These are phyloP conservation scores for Echinosophora koreensis DNA, from an alignment of 306 rosid species.

Conservation along the genomic window DNA sequence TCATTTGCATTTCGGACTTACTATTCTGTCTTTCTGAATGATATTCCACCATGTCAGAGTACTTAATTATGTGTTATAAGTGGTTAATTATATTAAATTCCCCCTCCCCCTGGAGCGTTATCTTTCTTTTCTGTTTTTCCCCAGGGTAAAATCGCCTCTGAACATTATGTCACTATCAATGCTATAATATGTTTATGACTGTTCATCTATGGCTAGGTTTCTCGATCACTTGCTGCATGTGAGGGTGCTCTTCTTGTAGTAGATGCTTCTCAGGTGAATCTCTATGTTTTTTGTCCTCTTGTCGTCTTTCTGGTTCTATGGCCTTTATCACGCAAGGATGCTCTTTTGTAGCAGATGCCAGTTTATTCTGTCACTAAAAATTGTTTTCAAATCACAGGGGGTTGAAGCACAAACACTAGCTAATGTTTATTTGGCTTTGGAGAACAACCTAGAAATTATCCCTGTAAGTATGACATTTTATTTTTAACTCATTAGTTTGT, in stretches of 20 bases:
- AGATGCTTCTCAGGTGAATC: conserved; percentile 91
- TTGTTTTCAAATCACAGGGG: conserved; percentile 63
- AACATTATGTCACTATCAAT: not conserved
- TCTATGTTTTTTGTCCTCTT: conserved; percentile 13
- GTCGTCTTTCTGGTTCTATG: conserved; percentile 29
- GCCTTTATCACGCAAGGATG: conserved; percentile 13
- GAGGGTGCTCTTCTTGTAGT: conserved; percentile 97
- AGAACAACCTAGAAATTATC: conserved; percentile 83
- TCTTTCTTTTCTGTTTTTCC: not conserved
- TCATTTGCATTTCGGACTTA: conserved; percentile 20
- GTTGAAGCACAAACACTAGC: conserved; percentile 97
- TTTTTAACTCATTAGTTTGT: conserved; percentile 13
- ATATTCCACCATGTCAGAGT: not conserved
- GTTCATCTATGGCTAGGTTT: conserved; percentile 65
- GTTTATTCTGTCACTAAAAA: conserved; percentile 18
- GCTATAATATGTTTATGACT: conserved; percentile 35
- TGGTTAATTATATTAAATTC: not conserved
- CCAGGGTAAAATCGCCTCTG: not conserved
- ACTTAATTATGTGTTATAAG: conserved; percentile 1
- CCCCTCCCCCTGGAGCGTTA: not conserved
- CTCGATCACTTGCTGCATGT: conserved; percentile 95
- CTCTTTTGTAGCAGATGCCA: conserved; percentile 21
- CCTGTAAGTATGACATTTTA: conserved; percentile 66
- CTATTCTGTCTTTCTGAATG: conserved; percentile 18
- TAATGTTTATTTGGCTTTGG: conserved; percentile 91